A percentile compares a stretch with the other conserved stretches of the same genome.
Evolutionary conservation across 192 early-diverging fungal species (phyloP).

Genomic region (Coemansia sp.): DNA sequence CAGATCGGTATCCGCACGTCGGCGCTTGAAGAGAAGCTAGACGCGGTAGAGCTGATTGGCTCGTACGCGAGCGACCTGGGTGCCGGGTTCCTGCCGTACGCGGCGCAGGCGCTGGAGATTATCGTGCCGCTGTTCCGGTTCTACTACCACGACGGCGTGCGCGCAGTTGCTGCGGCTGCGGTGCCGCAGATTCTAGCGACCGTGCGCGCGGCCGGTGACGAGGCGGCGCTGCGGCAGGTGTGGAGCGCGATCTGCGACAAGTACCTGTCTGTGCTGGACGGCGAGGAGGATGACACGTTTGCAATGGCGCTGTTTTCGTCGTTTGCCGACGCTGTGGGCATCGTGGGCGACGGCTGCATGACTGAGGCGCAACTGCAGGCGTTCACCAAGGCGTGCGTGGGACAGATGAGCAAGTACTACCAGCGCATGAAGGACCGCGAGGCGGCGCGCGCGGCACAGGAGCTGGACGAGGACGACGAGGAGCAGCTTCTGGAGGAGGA

Average conservation of each 20-base stretch:
- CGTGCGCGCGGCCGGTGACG: conserved; percentile 53
- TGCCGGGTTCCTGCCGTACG: conserved; percentile 84
- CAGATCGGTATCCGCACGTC: conserved; percentile 95
- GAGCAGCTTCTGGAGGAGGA: conserved; percentile 82
- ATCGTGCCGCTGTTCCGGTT: conserved; percentile 90
- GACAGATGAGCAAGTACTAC: conserved; percentile 77
- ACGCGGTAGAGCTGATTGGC: conserved; percentile 96
- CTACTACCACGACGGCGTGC: conserved; percentile 97
- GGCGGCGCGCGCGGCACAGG: conserved; percentile 68
- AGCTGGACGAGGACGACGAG: conserved; percentile 93
- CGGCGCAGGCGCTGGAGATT: conserved; percentile 78
- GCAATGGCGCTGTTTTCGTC: conserved; percentile 75
- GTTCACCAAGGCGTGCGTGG: conserved; percentile 68
- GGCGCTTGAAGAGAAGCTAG: conserved; percentile 96
- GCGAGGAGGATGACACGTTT: conserved; percentile 81
- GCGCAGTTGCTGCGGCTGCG: conserved; percentile 78
- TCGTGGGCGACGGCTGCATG: conserved; percentile 47
- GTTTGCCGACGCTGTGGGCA: conserved; percentile 68
- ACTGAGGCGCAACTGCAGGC: conserved; percentile 62
- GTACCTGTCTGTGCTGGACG: conserved; percentile 74
- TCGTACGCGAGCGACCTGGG: conserved; percentile 93
- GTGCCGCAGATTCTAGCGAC: conserved; percentile 79
- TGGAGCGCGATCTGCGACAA: conserved; percentile 77
- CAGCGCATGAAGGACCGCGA: conserved; percentile 73
- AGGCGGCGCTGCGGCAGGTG: conserved; percentile 43